Conservation (phyloP, 495 filamentous ascomycete genomes). For the Cercophora sp. region DNA sequence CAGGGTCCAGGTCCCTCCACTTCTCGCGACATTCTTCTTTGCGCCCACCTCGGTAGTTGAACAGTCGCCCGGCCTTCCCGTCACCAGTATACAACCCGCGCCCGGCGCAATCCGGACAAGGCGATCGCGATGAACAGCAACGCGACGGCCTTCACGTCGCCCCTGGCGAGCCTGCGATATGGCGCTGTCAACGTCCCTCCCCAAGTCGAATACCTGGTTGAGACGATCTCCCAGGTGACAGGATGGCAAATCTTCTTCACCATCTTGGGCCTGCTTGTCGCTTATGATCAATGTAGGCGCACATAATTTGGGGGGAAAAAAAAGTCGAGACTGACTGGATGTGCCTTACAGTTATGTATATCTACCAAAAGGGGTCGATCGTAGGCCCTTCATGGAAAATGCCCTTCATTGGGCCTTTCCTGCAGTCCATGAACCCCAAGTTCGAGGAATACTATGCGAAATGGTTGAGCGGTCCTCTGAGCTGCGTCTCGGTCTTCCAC, state of each 20-base stretch:
- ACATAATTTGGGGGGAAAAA: not conserved
- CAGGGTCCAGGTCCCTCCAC: not conserved
- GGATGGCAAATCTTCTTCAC: constrained; percentile 62
- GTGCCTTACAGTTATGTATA: constrained; percentile 67
- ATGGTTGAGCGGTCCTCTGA: constrained; percentile 85
- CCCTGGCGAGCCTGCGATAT: constrained; percentile 62
- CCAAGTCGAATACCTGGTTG: constrained; percentile 42
- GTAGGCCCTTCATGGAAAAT: constrained; percentile 78
- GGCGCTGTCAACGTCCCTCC: constrained; percentile 39
- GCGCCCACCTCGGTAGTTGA: constrained; percentile 2
- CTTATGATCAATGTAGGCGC: constrained; percentile 80
- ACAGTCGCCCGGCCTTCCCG: not conserved
- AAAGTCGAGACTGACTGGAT: constrained; percentile 6
- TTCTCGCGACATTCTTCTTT: not conserved
- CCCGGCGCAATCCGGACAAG: not conserved
- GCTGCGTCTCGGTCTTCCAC: constrained; percentile 98
- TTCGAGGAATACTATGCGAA: constrained; percentile 87
- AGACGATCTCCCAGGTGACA: constrained; percentile 49
- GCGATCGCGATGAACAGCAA: constrained; percentile 57
- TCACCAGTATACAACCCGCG: not conserved
- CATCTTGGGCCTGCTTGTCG: constrained; percentile 62
- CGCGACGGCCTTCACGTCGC: constrained; percentile 69
- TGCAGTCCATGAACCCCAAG: constrained; percentile 86
- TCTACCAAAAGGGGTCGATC: constrained; percentile 81
- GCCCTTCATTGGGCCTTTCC: constrained; percentile 94